phyloP scores from a whole-genome alignment of 805 yeast genomes.

The Candida easanensis region DNA sequence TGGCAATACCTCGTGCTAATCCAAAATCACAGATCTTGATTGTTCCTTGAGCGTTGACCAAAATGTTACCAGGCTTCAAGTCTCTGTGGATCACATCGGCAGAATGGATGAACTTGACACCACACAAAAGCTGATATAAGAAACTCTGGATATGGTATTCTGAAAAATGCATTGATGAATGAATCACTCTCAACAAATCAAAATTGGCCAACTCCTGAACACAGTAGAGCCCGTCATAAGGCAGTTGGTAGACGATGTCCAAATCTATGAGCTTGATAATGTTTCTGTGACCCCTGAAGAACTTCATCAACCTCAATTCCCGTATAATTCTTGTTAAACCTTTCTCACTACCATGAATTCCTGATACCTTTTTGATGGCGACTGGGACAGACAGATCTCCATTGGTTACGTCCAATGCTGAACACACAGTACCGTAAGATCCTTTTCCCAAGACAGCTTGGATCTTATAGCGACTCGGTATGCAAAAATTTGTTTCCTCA shows the following conservation, averaged over 20 bases:
- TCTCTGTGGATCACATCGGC: conserved; percentile 93
- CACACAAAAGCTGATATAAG: conserved; percentile 80
- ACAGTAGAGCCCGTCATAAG: conserved; percentile 85
- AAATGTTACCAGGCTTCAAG: conserved; percentile 85
- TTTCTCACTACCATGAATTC: conserved; percentile 64
- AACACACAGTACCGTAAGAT: conserved; percentile 82
- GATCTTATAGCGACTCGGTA: conserved; percentile 60
- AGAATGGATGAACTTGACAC: conserved; percentile 83
- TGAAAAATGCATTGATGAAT: conserved; percentile 72
- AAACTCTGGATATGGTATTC: conserved; percentile 79
- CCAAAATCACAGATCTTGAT: conserved; percentile 94
- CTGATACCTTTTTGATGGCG: conserved; percentile 80
- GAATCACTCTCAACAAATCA: conserved; percentile 80
- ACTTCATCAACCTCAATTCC: conserved; percentile 77
- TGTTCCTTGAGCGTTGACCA: conserved; percentile 69
- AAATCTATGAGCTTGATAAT: conserved; percentile 72
- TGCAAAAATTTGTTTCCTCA: conserved; percentile 58
- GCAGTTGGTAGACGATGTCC: conserved; percentile 61
- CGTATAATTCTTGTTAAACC: conserved; percentile 77
- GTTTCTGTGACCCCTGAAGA: conserved; percentile 83
- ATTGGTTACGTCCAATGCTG: conserved; percentile 55
- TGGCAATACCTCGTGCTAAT: conserved; percentile 71
- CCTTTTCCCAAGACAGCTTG: conserved; percentile 71
- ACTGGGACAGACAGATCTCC: conserved; percentile 33
- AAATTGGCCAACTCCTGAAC: conserved; percentile 82